Conservation (phyloP, 2,329 filamentous ascomycete genomes). For the Emydomyces testavorans region DNA sequence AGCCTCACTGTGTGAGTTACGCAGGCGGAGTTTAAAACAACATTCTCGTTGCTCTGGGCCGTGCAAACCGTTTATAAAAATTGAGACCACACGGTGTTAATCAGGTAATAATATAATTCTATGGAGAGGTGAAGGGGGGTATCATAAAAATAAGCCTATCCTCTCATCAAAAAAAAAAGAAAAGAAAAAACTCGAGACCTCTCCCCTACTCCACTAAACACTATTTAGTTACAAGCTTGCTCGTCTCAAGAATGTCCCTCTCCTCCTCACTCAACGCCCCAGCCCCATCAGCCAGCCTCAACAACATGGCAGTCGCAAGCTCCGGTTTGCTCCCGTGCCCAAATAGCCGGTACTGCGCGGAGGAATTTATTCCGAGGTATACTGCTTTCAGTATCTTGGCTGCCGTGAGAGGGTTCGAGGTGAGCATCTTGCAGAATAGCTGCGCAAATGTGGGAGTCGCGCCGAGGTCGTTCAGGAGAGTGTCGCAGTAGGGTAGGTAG, state of each 20-base stretch:
- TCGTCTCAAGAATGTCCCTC: not conserved
- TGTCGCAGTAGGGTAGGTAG: conserved; percentile 26
- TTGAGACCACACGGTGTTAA: too few species aligned
- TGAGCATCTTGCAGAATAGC: conserved; percentile 22
- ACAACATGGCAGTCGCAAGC: conserved; percentile 26
- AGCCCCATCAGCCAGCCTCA: conserved; percentile 22
- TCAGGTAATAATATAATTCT: too few species aligned
- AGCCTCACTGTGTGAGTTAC: too few species aligned
- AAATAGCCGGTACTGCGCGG: conserved; percentile 29
- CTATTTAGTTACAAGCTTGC: not conserved
- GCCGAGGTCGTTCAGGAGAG: conserved; percentile 26
- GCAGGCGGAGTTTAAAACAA: too few species aligned
- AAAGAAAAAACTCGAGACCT: too few species aligned
- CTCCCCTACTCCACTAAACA: too few species aligned
- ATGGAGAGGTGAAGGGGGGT: too few species aligned
- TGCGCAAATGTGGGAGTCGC: conserved; percentile 24
- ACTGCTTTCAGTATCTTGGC: conserved; percentile 25
- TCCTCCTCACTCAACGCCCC: conserved; percentile 22
- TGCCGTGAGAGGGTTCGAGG: conserved; percentile 20
- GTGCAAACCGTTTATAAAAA: too few species aligned
- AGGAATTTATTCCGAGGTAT: conserved; percentile 29
- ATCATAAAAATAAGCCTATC: too few species aligned
- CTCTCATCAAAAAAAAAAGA: too few species aligned
- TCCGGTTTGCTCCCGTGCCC: conserved; percentile 24
- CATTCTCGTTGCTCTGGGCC: too few species aligned